Evolutionary conservation across 2,329 filamentous ascomycete species (phyloP), one percentile per base, ranked within the genome.

Genomic region (Ophiosphaerella korrae): DNA sequence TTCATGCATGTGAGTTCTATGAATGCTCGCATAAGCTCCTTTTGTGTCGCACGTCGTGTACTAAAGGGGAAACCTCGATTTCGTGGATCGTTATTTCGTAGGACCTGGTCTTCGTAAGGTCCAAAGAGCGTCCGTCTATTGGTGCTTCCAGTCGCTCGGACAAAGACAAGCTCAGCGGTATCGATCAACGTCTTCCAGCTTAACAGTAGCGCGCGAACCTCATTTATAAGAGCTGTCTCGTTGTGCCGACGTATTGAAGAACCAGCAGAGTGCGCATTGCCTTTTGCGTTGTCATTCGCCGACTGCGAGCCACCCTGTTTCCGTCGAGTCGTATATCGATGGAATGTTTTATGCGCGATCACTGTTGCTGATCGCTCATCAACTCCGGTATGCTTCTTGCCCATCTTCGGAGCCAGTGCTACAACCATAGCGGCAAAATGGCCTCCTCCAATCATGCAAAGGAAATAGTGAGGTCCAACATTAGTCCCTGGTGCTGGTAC

Each of bases 361-460:
- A 97, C 90, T 0, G 88, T 88, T 5, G 93, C 91, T 66, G 96
- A 89, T 45, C 90, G 83, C 59, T 95, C 92, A 68, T 96, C 84
- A 1, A 88, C 81, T 0, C 89, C 88, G 11, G 83, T 78, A 3
- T 80, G 79, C 45, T 85, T 84, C 69, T 90, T 93, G 33, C 85
- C 84, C 45, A 88, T 79, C 55, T 92, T 89, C 0, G 94, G 92
- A 0, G 90, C 86, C 3, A 97, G 81, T 0, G 92, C 92, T 9
- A 99, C 89, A 9, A 97, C 81, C 92, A 97, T 97, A 43, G 90
- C 94, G 0, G 94, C 94, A 69, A 99, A 99, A 72, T 99, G 94
- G 0, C 94, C 94, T 52, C 94, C 94, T 21, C 94, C 94, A 43
- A 99, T 96, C 94, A 99, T 99, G 75, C 92, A 97, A 41, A 99